Conservation (phyloP, 2,329 filamentous ascomycete species). For the Cercospora sesami region DNA sequence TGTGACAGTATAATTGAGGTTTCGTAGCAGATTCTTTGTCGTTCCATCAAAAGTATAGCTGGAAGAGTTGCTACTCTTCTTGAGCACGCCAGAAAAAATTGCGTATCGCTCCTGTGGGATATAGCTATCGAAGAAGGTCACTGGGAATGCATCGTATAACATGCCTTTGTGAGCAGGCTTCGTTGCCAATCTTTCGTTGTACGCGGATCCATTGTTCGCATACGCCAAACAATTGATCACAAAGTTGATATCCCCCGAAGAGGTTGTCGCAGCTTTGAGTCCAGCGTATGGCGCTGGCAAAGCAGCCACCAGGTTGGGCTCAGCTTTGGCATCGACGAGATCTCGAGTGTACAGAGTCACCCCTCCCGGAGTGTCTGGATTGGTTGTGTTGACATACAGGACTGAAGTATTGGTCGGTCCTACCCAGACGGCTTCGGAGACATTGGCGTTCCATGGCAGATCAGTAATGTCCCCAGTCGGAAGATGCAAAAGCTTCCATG, state of each 20-base stretch:
- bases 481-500: constrained; percentile 31
- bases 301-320: constrained; percentile 35
- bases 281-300: constrained; percentile 42
- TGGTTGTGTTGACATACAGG: constrained; percentile 35
- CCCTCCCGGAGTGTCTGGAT: constrained; percentile 29
- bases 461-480: constrained; percentile 29
- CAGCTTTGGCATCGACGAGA: constrained; percentile 28
- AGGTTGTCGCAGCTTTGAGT: constrained; percentile 37
- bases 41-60: constrained; percentile 23
- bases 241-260: constrained; percentile 34
- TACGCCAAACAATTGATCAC: constrained; percentile 32
- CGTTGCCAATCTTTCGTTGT: constrained; percentile 51
- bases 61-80: constrained; percentile 14
- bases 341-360: constrained; percentile 46
- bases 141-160: constrained; percentile 54
- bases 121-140: constrained; percentile 56
- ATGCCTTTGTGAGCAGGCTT: constrained; percentile 49
- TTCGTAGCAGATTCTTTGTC: constrained; percentile 28
- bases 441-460: constrained; percentile 26
- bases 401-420: constrained; percentile 34
- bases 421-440: constrained; percentile 37
- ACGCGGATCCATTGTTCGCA: constrained; percentile 41
- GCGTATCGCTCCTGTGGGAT: constrained; percentile 51
- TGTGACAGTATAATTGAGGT: constrained; percentile 30
- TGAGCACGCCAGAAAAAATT: constrained; percentile 52